Evolutionary conservation across 2,329 filamentous ascomycete genomes (phyloP).

Genomic region (Samsoniella hepiali): DNA sequence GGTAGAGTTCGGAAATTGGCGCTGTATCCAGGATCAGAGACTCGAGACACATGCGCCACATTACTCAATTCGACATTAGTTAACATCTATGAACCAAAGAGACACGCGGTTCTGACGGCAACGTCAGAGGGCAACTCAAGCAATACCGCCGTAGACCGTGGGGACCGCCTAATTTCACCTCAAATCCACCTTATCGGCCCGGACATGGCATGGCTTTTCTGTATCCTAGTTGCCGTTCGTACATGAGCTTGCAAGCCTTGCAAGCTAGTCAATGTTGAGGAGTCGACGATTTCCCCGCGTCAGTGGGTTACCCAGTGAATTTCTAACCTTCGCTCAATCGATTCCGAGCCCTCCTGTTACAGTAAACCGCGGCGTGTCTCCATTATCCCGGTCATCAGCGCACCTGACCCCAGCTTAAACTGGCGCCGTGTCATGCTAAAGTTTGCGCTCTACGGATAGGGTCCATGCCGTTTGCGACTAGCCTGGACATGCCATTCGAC

Average conservation of each 20-base stretch:
- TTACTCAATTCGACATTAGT: background rate
- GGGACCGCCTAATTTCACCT: background rate
- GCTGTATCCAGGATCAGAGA: background rate
- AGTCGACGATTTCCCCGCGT: background rate
- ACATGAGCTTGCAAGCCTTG: background rate
- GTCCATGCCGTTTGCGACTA: slow-evolving; percentile 4
- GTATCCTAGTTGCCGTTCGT: background rate
- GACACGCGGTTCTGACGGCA: background rate
- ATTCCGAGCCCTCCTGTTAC: background rate
- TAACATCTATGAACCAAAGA: background rate
- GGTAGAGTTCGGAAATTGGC: background rate
- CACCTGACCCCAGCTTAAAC: background rate
- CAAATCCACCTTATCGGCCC: background rate
- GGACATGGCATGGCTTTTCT: background rate
- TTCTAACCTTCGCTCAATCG: background rate
- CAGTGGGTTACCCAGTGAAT: background rate
- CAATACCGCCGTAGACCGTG: too few species aligned
- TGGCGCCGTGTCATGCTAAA: background rate
- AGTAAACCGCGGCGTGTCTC: background rate
- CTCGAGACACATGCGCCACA: background rate
- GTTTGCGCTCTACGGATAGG: background rate
- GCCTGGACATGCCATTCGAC: background rate
- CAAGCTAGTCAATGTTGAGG: background rate
- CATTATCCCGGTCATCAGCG: background rate
- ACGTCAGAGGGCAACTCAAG: background rate